A percentile compares a stretch with the other conserved stretches of the same genome.
Conservation (phyloP, 371 early-diverging fungal genomes). For the Cokeromyces recurvatus region DNA sequence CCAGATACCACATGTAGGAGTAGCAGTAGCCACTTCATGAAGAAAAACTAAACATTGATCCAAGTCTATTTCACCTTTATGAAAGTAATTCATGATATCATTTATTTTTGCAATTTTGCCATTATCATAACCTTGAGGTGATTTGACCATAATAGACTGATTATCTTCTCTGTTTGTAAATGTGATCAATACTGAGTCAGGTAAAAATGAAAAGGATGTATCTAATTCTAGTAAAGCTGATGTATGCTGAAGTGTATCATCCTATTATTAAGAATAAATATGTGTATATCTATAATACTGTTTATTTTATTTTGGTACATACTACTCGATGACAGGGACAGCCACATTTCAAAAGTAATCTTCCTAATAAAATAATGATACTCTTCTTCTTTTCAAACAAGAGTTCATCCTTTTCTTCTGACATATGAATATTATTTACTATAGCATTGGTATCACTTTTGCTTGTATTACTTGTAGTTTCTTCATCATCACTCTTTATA, state of each 20-base stretch:
- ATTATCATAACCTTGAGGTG: slow-evolving; percentile 33
- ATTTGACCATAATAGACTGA: slow-evolving; percentile 39
- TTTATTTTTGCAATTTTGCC: slow-evolving; percentile 35
- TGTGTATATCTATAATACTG: too few relatives aligned
- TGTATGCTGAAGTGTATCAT: slow-evolving; percentile 34
- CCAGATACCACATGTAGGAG: slow-evolving; percentile 31
- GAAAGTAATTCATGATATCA: slow-evolving; percentile 28
- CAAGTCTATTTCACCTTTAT: slow-evolving; percentile 13
- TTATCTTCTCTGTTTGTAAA: slow-evolving; percentile 14
- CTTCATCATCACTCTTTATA: slow-evolving; percentile 2
- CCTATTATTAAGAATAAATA: slow-evolving; percentile 12
- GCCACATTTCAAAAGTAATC: slow-evolving; percentile 34
- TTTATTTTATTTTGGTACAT: background rate
- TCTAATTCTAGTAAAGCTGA: slow-evolving; percentile 20
- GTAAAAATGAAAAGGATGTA: slow-evolving; percentile 34
- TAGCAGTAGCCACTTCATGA: slow-evolving; percentile 23
- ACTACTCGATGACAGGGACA: slow-evolving; percentile 44
- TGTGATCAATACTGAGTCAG: slow-evolving; percentile 35
- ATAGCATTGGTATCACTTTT: too few relatives aligned
- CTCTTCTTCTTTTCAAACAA: slow-evolving; percentile 30
- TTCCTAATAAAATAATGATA: slow-evolving; percentile 25
- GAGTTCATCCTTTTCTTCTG: slow-evolving; percentile 2
- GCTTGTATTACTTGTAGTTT: background rate
- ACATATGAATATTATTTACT: background rate
- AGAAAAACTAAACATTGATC: slow-evolving; percentile 24